Percentiles rank a stretch among this genome's conserved stretches.
phyloP scores from a whole-genome alignment of 192 early-diverging fungal genomes.

The Martensiomyces pterosporus region DNA sequence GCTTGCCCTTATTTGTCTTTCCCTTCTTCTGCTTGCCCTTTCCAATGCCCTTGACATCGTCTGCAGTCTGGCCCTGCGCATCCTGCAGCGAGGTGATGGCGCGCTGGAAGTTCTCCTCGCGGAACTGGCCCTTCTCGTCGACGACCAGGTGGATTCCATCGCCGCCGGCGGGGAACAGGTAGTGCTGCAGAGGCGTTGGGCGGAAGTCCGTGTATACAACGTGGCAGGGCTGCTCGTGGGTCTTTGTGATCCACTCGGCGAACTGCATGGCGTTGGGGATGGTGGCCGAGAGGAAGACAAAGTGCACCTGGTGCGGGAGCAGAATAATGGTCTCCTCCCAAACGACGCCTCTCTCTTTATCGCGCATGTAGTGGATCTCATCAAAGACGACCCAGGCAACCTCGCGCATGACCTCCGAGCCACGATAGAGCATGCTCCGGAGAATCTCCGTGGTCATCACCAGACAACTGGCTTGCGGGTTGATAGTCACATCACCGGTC shows the following conservation, averaged over 20 bases:
- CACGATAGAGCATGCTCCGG: constrained; percentile 94
- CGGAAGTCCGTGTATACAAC: constrained; percentile 97
- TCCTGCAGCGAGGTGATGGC: constrained; percentile 73
- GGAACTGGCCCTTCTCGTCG: constrained; percentile 91
- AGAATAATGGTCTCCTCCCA: constrained; percentile 99
- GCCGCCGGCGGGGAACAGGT: constrained; percentile 85
- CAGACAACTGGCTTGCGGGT: constrained; percentile 83
- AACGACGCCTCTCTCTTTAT: constrained; percentile 95
- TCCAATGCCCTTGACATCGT: constrained; percentile 44
- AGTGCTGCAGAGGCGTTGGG: constrained; percentile 96
- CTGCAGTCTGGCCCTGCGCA: constrained; percentile 57
- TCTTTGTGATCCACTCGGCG: constrained; percentile 96
- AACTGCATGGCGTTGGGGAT: constrained; percentile 99
- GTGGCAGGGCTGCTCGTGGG: constrained; percentile 95
- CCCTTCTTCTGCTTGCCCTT: constrained; percentile 52
- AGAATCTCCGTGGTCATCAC: constrained; percentile 99
- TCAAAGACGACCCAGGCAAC: constrained; percentile 98
- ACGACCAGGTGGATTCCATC: constrained; percentile 95
- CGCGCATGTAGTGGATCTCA: constrained; percentile 98
- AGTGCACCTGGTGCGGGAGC: constrained; percentile 86
- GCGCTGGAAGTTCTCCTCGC: constrained; percentile 94
- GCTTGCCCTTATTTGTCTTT: constrained; percentile 55
- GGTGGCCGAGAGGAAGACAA: constrained; percentile 95
- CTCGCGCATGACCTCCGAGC: constrained; percentile 93
- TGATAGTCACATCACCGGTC: constrained; percentile 98